These are phyloP conservation scores for Glycine latifolia DNA, from an alignment of 306 rosid species.

Conservation along the genomic window DNA sequence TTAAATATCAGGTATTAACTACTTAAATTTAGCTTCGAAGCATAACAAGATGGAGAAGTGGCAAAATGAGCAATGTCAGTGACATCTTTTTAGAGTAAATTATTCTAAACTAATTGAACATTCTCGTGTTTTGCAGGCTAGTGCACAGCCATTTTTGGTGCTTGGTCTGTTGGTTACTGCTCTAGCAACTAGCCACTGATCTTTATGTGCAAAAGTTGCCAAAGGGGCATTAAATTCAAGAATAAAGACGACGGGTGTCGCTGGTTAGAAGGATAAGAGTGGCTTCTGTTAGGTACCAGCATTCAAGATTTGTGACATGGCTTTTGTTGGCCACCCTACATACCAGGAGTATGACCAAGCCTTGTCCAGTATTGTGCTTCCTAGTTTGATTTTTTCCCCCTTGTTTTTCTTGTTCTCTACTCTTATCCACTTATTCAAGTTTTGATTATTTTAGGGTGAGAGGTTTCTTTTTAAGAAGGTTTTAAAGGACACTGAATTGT, in stretches of 20 bases:
- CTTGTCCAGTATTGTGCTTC: conserved; percentile 6
- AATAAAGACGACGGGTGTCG: conserved; percentile 27
- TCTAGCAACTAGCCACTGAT: conserved; percentile 58
- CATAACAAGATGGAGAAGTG: background rate
- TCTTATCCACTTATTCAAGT: conserved; percentile 36
- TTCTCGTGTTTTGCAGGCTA: conserved; percentile 49
- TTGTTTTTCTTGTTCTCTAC: background rate
- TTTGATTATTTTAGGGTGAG: conserved; percentile 38
- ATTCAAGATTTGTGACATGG: conserved; percentile 23
- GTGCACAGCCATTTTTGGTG: conserved; percentile 61
- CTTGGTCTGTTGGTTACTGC: conserved; percentile 63
- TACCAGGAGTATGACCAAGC: background rate
- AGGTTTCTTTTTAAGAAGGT: conserved; percentile 24
- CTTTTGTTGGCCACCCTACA: background rate
- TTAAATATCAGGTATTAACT: conserved; percentile 61
- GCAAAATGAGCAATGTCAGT: background rate
- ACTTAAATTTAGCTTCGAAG: conserved; percentile 14
- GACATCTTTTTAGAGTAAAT: background rate
- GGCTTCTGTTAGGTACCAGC: background rate
- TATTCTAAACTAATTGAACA: background rate
- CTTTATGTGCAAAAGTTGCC: conserved; percentile 8
- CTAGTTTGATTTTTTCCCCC: background rate
- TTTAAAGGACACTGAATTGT: conserved; percentile 16
- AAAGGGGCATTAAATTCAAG: background rate
- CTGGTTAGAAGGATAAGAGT: conserved; percentile 9